phyloP scores from a whole-genome alignment of 2,329 filamentous ascomycete genomes.

The Chalaropsis thielavioides region DNA sequence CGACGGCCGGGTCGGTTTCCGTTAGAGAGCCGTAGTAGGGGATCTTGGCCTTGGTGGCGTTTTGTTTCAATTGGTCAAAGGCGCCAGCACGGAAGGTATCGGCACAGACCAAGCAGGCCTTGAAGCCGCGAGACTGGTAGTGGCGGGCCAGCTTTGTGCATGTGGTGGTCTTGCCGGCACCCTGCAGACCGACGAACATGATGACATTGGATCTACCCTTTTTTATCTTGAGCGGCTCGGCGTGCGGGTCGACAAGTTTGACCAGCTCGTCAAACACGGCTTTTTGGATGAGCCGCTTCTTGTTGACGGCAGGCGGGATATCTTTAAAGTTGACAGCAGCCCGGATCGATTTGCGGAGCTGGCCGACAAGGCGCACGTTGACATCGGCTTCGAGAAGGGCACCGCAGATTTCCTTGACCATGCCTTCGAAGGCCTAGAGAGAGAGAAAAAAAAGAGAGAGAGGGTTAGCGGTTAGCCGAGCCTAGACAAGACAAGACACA shows the following conservation, averaged over 20 bases:
- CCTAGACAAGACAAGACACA: neutral
- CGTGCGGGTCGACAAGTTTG: constrained; percentile 86
- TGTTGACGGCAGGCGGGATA: constrained; percentile 80
- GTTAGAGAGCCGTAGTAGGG: constrained; percentile 96
- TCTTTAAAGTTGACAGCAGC: constrained; percentile 87
- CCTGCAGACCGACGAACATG: constrained; percentile 98
- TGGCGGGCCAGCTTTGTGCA: constrained; percentile 94
- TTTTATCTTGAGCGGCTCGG: constrained; percentile 89
- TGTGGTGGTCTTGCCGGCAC: constrained; percentile 93
- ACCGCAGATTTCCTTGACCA: constrained; percentile 96
- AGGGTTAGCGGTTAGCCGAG: constrained; percentile 6
- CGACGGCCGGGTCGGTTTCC: constrained; percentile 86
- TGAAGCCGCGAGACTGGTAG: constrained; percentile 88
- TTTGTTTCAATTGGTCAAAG: constrained; percentile 97
- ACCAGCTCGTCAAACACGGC: constrained; percentile 95
- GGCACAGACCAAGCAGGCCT: constrained; percentile 84
- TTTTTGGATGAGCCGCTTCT: constrained; percentile 96
- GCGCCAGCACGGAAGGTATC: constrained; percentile 98
- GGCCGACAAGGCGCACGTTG: constrained; percentile 83
- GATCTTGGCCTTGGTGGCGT: constrained; percentile 96
- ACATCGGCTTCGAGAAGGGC: constrained; percentile 94
- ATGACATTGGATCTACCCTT: constrained; percentile 95
- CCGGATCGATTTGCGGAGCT: constrained; percentile 86
- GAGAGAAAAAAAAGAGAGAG: constrained; percentile 8
- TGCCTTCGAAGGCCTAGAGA: constrained; percentile 74